A percentile compares a stretch with the other conserved stretches of the same genome.
Evolutionary conservation across 257 asterid genomes (phyloP).

Genomic region (Solanum appendiculatum): DNA sequence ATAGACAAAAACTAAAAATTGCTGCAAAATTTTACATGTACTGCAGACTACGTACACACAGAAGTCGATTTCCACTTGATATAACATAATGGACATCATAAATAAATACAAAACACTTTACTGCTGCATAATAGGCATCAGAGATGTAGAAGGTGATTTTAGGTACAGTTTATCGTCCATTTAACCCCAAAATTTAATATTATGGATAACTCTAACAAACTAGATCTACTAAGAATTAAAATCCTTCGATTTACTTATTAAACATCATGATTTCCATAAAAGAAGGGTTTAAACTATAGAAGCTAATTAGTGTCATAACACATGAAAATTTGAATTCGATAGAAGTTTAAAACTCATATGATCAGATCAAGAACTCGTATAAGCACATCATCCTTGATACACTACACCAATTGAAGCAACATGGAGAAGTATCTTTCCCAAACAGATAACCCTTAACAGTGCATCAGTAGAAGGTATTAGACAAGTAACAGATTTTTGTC

Average conservation of each 20-base stretch:
- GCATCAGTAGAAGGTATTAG: neutral
- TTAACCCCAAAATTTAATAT: neutral
- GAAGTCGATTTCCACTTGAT: neutral
- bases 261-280: neutral
- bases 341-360: neutral
- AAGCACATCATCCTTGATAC: neutral
- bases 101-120: neutral
- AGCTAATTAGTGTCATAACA: neutral
- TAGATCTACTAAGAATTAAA: neutral
- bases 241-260: neutral
- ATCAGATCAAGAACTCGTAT: neutral
- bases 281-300: neutral
- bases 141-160: neutral
- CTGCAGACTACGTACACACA: neutral
- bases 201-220: neutral
- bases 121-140: neutral
- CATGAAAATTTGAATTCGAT: neutral
- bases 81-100: neutral
- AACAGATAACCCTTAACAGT: neutral
- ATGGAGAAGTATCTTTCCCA: neutral
- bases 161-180: neutral
- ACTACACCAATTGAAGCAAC: neutral
- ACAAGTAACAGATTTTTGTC: neutral
- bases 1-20: neutral
- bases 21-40: neutral